Base-by-base conservation (phyloP, 1,284 basidiomycete genomes). In the Pseudozyma sp. region DNA sequence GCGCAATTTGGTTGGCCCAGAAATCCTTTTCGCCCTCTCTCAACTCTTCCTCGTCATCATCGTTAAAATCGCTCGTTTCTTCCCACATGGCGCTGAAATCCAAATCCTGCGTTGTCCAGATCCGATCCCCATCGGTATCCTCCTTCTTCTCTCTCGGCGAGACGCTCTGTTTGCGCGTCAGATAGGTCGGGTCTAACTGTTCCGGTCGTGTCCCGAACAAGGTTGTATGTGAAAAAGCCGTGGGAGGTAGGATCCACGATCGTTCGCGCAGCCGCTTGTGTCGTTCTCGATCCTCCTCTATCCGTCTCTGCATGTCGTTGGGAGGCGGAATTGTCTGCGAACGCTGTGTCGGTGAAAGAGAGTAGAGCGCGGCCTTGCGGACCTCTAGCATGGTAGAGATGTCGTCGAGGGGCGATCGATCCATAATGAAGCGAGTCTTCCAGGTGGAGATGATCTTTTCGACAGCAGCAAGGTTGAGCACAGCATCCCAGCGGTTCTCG, bases 251-350 rank as follows among this genome's bases (percentile, higher is more conserved):
- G 33, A 97, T 94, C 94, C 95, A 97, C 51, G 94, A 90, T 19
- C 93, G 89, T 84, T 97, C 94, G 5, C 78, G 54, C 0, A 97
- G 87, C 2, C 94, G 90, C 85, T 97, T 97, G 82, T 97, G 94
- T 74, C 95, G 89, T 83, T 97, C 94, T 2, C 94, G 88, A 84
- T 97, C 95, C 79, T 96, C 94, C 84, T 97, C 94, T 68, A 97
- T 96, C 5, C 94, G 90, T 47, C 92, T 90, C 70, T 94, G 89
- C 30, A 94, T 90, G 66, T 97, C 94, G 43, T 87, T 55, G 86
- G 88, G 50, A 86, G 89, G 76, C 90, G 90, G 85, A 72, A 81
- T 53, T 10, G 81, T 72, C 19, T 63, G 69, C 50, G 44, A 75
- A 6, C 66, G 46, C 42, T 40, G 9, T 4, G 44, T 48, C 11